phyloP scores from a whole-genome alignment of 306 rosid species.

The Oxytropis ochrocephala region DNA sequence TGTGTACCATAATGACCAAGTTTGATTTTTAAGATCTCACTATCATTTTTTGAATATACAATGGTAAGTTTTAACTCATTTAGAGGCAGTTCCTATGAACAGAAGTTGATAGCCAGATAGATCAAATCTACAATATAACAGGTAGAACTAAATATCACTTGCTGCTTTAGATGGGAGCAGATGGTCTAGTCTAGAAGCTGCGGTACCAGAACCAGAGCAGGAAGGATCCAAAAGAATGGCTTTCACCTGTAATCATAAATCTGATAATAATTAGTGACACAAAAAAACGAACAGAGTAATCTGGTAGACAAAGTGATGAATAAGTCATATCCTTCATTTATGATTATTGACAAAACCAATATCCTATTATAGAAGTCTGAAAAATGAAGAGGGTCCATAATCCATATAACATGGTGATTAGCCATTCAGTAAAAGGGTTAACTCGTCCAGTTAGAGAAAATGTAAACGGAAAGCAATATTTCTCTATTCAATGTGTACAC shows the following conservation, averaged over 20 bases:
- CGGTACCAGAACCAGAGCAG: slow-evolving; percentile 90
- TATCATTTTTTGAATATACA: neutral
- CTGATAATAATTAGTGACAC: slow-evolving; percentile 23
- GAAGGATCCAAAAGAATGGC: slow-evolving; percentile 95
- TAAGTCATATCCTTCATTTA: neutral
- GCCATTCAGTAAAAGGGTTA: neutral
- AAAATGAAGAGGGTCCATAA: neutral
- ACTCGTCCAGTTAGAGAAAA: neutral
- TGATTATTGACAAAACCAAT: too few relatives aligned
- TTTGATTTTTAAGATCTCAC: neutral
- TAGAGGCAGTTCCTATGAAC: neutral
- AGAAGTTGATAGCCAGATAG: slow-evolving; percentile 17
- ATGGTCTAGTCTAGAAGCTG: slow-evolving; percentile 74
- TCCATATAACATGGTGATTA: neutral
- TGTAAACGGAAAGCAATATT: neutral
- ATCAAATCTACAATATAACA: neutral
- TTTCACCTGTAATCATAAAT: slow-evolving; percentile 39
- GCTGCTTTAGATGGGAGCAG: slow-evolving; percentile 74
- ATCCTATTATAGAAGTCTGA: neutral
- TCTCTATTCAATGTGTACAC: neutral
- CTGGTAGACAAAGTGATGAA: neutral
- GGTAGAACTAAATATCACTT: slow-evolving; percentile 33
- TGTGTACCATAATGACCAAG: neutral
- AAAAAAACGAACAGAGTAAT: neutral
- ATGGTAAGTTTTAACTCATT: neutral